Base-by-base conservation (phyloP, 2,329 filamentous ascomycete species). In the Pleomassaria siparia region DNA sequence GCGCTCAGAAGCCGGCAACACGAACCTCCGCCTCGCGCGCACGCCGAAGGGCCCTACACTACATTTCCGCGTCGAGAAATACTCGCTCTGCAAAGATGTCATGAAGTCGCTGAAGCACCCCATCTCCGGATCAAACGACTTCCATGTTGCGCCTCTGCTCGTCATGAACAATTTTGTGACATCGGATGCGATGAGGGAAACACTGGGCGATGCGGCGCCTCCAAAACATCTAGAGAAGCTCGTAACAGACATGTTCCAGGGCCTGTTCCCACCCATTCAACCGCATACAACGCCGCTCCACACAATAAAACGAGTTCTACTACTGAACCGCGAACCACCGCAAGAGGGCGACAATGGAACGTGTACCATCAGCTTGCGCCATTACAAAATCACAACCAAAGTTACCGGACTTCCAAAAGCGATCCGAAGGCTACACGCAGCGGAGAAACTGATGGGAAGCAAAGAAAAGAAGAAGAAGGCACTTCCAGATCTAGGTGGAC, bases 81-180 rank as follows among this genome's bases (percentile, higher is more conserved):
- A 99, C 71, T 95, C 91, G 28, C 79, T 99, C 2, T 89, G 87
- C 73, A 96, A 94, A 71, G 94, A 99, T 69, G 85, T 99, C 3
- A 82, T 88, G 60, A 87, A 84, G 66, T 85, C 89, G 12, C 84
- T 95, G 74, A 90, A 88, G 71, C 88, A 90, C 59, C 90, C 92
- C 8, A 84, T 85, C 65, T 87, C 87, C 40, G 89, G 88, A 54
- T 92, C 64, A 39, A 64, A 92, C 68, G 90, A 96, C 69, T 95
- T 89, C 63, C 79, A 88, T 47, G 90, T 85, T 35, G 85, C 94
- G 6, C 94, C 94, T 53, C 74, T 97, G 75, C 81, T 99, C 36
- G 94, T 99, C 57, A 97, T 99, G 94, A 99, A 99, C 76, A 96
- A 96, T 72, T 96, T 99, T 72, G 82, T 83, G 30, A 86, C 85